Conservation (phyloP, 352 stramenopile species). For the Globisporangium alternatum region DNA sequence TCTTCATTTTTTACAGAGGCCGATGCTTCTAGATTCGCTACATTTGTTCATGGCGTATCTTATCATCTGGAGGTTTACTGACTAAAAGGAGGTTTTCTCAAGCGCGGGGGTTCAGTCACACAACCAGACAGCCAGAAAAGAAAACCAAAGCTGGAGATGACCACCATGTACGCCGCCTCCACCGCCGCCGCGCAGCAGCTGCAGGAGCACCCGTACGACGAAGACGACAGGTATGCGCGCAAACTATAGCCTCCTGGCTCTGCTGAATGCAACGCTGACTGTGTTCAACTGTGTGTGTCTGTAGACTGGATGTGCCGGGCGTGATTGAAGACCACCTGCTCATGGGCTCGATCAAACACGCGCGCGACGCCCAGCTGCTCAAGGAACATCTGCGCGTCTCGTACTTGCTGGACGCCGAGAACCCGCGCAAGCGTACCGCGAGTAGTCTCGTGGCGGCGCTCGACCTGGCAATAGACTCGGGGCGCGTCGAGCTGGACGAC, state of each 20-base stretch:
- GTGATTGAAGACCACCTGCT: slow-evolving; percentile 53
- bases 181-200: neutral
- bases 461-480: slow-evolving; percentile 28
- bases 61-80: neutral
- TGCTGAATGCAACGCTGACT: neutral
- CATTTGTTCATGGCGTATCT: neutral
- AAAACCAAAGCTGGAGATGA: slow-evolving; percentile 7
- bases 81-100: neutral
- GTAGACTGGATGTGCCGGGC: slow-evolving; percentile 59
- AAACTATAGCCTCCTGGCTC: neutral
- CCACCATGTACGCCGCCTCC: slow-evolving; percentile 2
- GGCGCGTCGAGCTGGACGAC: slow-evolving; percentile 59
- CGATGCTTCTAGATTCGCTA: too few species aligned
- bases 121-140: slow-evolving; percentile 8
- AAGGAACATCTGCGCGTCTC: slow-evolving; percentile 46
- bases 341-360: slow-evolving; percentile 59
- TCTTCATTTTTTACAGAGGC: neutral
- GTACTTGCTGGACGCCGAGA: slow-evolving; percentile 59
- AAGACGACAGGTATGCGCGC: slow-evolving; percentile 19
- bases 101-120: neutral
- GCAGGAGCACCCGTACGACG: slow-evolving; percentile 12
- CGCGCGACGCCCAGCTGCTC: slow-evolving; percentile 47
- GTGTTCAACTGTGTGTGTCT: neutral
- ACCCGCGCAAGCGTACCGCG: slow-evolving; percentile 47
- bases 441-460: slow-evolving; percentile 17